Conservation (phyloP, 192 early-diverging fungal genomes). For the Rhizophagus clarus region DNA sequence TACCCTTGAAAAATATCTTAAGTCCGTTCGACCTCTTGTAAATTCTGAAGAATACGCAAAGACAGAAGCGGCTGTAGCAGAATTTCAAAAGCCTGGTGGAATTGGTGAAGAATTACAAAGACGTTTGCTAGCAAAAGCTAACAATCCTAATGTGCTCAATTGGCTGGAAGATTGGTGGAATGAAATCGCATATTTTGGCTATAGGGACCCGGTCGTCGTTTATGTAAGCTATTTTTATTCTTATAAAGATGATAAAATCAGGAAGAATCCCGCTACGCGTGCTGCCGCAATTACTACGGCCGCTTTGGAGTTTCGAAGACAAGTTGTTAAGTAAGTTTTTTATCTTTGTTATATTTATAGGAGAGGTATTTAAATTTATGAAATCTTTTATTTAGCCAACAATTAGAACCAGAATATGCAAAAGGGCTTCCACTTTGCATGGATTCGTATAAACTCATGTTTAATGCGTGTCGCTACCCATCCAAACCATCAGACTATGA, state of each 20-base stretch:
- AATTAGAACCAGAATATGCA: slow-evolving; percentile 81
- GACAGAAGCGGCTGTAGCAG: slow-evolving; percentile 66
- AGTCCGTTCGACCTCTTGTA: slow-evolving; percentile 73
- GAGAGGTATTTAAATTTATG: background rate
- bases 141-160: slow-evolving; percentile 73
- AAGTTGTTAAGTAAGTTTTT: slow-evolving; percentile 64
- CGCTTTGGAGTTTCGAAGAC: slow-evolving; percentile 83
- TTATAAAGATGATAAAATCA: slow-evolving; percentile 86
- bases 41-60: slow-evolving; percentile 69
- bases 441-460: slow-evolving; percentile 95
- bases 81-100: slow-evolving; percentile 83
- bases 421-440: slow-evolving; percentile 80
- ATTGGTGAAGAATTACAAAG: slow-evolving; percentile 83
- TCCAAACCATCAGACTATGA: slow-evolving; percentile 83
- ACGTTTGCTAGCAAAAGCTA: slow-evolving; percentile 76
- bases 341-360: background rate
- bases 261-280: slow-evolving; percentile 75
- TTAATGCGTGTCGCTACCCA: slow-evolving; percentile 94
- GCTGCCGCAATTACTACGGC: slow-evolving; percentile 91
- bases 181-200: slow-evolving; percentile 90
- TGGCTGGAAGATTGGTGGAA: slow-evolving; percentile 99
- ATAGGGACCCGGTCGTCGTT: slow-evolving; percentile 95
- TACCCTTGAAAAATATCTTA: slow-evolving; percentile 84
- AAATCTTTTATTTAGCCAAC: slow-evolving; percentile 46
- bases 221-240: slow-evolving; percentile 97